Evolutionary conservation across 192 early-diverging fungal genomes (phyloP), one percentile per base, ranked within the genome.

Genomic region (Coemansia sp.): DNA sequence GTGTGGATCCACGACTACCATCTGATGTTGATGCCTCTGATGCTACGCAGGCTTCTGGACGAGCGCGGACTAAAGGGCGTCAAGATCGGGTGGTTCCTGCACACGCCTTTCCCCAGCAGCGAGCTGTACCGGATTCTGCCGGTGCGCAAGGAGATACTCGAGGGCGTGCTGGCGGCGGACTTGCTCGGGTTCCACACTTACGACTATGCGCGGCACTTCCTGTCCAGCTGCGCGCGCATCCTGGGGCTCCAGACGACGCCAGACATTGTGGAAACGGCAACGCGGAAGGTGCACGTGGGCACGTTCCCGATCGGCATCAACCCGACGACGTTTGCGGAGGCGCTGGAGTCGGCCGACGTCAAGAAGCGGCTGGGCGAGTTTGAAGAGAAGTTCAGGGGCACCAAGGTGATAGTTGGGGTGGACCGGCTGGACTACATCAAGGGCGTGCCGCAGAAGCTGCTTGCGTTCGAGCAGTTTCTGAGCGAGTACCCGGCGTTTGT

Each of bases 391-490:
- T 99, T 99, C 70, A 86, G 88, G 52, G 95, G 91, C 18, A 87
- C 88, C 38, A 92, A 93, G 72, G 78, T 99, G 10, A 92, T 99
- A 75, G 92, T 99, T 2, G 97, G 98, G 16, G 96, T 99, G 2
- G 98, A 99, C 73, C 88, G 98, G 38, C 85, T 99, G 45, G 98
- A 99, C 81, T 99, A 99, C 76, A 99, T 99, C 85, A 99, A 99
- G 85, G 98, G 97, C 52, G 94, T 99, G 21, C 98, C 98, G 34
- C 98, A 99, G 70, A 99, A 99, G 84, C 77, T 99, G 56, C 94
- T 97, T 72, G 97, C 97, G 0, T 88, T 99, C 39, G 94, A 97
- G 74, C 89, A 94, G 51, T 94, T 99, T 60, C 78, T 99, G 44
- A 87, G 85, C 33, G 73, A 90, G 58, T 89, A 97, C 75, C 94